Evolutionary conservation across 306 rosid species (phyloP).

Genomic region (Spatholobus suberectus): DNA sequence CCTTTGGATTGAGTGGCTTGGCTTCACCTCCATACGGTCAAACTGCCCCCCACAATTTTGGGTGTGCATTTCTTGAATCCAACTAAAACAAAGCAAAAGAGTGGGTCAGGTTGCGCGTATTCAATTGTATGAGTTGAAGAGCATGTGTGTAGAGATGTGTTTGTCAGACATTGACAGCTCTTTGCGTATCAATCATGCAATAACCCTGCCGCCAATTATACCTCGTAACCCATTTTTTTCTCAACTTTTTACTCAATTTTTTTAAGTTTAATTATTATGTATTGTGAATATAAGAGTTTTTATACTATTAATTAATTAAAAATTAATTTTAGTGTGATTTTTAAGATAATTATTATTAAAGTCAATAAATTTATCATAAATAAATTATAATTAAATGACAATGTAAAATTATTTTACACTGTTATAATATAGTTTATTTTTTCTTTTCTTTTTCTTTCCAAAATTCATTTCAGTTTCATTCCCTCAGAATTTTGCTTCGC

Average conservation of each 20-base stretch:
- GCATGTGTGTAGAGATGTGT: constrained; percentile 54
- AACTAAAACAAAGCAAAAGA: constrained; percentile 2
- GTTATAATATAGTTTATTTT: too few relatives aligned
- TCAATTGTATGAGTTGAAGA: constrained; percentile 30
- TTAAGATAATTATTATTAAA: too few relatives aligned
- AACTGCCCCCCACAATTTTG: constrained; percentile 3
- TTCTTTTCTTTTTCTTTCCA: not conserved
- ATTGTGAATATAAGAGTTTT: too few relatives aligned
- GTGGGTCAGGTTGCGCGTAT: too few relatives aligned
- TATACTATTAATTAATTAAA: too few relatives aligned
- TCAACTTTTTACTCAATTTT: too few relatives aligned
- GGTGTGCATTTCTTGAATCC: not conserved
- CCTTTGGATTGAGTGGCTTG: constrained; percentile 7
- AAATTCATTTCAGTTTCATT: not conserved
- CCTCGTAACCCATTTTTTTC: constrained; percentile 14
- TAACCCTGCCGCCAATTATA: constrained; percentile 50
- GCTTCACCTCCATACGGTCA: not conserved
- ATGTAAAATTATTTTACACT: too few relatives aligned
- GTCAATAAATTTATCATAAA: too few relatives aligned
- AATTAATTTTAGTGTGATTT: too few relatives aligned
- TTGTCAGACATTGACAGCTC: constrained; percentile 72
- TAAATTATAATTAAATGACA: too few relatives aligned
- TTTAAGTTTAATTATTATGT: too few relatives aligned
- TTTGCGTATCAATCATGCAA: constrained; percentile 53
- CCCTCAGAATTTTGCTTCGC: not conserved